These are phyloP conservation scores for Cladosporium cucumerinum DNA, from an alignment of 2,329 filamentous ascomycete genomes.

Conservation along the genomic window DNA sequence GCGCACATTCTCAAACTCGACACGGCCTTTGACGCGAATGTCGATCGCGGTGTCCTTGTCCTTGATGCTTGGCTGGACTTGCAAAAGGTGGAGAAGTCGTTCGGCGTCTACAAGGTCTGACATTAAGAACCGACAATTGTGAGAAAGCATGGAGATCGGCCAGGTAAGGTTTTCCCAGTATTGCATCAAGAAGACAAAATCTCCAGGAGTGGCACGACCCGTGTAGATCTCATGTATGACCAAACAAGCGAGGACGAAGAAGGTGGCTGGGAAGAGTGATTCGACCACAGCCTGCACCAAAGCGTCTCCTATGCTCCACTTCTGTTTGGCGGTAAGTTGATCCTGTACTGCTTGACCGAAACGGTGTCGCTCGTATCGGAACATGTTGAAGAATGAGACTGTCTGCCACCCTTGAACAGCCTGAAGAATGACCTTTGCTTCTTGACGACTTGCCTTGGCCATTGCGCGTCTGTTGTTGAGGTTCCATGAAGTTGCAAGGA, in stretches of 20 bases:
- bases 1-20: slow-evolving; percentile 53
- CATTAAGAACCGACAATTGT: slow-evolving; percentile 26
- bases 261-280: neutral
- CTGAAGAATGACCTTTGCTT: slow-evolving; percentile 42
- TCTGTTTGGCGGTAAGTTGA: neutral
- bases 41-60: slow-evolving; percentile 47
- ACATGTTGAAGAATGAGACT: slow-evolving; percentile 50
- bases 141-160: slow-evolving; percentile 48
- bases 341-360: slow-evolving; percentile 9
- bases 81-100: slow-evolving; percentile 55
- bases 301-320: neutral
- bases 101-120: slow-evolving; percentile 61
- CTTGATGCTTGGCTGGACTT: slow-evolving; percentile 54
- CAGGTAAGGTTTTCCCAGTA: slow-evolving; percentile 61
- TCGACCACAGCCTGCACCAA: neutral
- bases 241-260: slow-evolving; percentile 14
- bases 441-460: slow-evolving; percentile 41
- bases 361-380: slow-evolving; percentile 5
- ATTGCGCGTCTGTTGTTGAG: slow-evolving; percentile 29
- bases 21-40: slow-evolving; percentile 48
- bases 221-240: slow-evolving; percentile 10
- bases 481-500: slow-evolving; percentile 43
- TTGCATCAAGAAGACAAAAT: slow-evolving; percentile 62
- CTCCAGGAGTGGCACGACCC: slow-evolving; percentile 38
- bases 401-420: slow-evolving; percentile 49